A percentile compares a stretch with the other conserved stretches of the same genome.
Conservation (phyloP, 176 grass and related monocot genomes). For the Musa troglodytarum region DNA sequence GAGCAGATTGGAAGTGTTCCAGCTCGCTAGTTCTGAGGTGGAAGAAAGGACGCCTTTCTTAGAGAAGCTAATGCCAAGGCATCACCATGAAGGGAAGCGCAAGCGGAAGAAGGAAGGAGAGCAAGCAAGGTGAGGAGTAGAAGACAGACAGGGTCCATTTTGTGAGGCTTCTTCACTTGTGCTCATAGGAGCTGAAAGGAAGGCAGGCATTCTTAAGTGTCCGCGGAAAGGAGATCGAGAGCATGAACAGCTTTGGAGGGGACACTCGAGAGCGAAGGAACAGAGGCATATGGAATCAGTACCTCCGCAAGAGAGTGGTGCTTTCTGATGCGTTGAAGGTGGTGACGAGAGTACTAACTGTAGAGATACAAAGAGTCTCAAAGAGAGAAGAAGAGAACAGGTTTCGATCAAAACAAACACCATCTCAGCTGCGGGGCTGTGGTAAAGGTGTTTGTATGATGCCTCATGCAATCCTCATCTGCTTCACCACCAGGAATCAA, state of each 20-base stretch:
- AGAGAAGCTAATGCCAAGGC: conserved; percentile 41
- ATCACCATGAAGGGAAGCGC: conserved; percentile 36
- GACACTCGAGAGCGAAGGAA: conserved; percentile 55
- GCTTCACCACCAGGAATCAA: too few relatives aligned
- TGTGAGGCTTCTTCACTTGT: neutral
- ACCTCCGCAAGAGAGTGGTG: neutral
- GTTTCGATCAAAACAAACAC: neutral
- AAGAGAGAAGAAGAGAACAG: neutral
- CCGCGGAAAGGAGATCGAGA: conserved; percentile 10
- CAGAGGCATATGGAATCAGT: neutral
- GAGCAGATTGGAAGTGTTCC: conserved; percentile 32
- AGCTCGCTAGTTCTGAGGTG: conserved; percentile 27
- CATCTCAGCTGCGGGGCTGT: neutral
- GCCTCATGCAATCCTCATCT: neutral
- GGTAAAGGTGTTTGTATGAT: too few relatives aligned
- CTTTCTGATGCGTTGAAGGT: neutral
- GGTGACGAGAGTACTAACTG: neutral
- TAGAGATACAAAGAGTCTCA: too few relatives aligned
- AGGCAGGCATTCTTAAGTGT: neutral
- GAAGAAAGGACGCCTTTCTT: conserved; percentile 33
- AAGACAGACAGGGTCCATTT: conserved; percentile 8
- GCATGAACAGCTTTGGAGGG: conserved; percentile 4
- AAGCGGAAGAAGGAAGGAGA: neutral
- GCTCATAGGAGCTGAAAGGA: neutral
- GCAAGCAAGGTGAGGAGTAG: conserved; percentile 3